Evolutionary conservation across 768 basidiomycete species (phyloP), one percentile per base, ranked within the genome.

Genomic region (Suillus plorans): DNA sequence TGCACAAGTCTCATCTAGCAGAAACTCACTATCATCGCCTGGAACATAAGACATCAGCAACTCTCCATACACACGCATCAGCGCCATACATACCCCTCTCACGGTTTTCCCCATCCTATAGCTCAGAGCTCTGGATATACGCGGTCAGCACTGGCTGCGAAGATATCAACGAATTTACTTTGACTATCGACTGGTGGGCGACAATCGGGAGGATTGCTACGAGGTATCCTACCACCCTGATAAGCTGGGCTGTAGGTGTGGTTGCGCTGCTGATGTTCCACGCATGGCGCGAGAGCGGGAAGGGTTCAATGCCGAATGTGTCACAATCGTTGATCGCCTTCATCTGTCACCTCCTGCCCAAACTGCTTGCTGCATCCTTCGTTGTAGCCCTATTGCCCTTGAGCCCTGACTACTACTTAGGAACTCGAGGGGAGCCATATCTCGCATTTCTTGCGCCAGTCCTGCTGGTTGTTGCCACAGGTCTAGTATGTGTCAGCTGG

Each of bases 171-270:
- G 18, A 67, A 5, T 67, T 95, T 4, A 69, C 73, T 2, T 71
- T 97, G n/a, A 76, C 77, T 16, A 71, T 97, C 8, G 92, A 95
- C 72, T 87, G 88, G 86, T 79, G 81, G 74, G 80, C 84, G 12
- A 92, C 89, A 2, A 64, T 93, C 7, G 92, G 92, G 2, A 82
- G 90, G 44, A 83, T 86, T 74, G 86, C 88, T 1, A 79, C 87
- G 20, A 82, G 97, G 28, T 98, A 94, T 77, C 84, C 89, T 56
- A 89, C 86, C 39, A 87, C 88, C 2, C 69, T 92, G 0, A 79
- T 89, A 4, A 84, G 84, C 34, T 97, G 95, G 90, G 81, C 87
- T 3, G 78, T 90, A 2, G 94, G 91, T 5, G 76, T 93, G n/a
- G 84, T 87, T 1, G 80, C 84, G 5, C 68, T 91, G 18, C 70